Evolutionary conservation across 768 basidiomycete genomes (phyloP), one percentile per base, ranked within the genome.

Genomic region (Boletus rubroflammeus): DNA sequence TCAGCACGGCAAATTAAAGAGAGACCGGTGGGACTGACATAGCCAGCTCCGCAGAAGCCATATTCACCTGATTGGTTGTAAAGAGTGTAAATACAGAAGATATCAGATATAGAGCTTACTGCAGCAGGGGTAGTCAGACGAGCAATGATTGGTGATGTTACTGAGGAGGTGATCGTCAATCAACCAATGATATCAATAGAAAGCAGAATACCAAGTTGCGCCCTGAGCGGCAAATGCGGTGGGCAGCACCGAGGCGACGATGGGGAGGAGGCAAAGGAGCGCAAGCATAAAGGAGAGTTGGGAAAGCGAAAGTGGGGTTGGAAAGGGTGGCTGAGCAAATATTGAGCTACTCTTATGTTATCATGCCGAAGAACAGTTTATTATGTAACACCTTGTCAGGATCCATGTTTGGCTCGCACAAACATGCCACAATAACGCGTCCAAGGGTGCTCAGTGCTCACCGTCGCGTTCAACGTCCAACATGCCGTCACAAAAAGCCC

Each of bases 1-100:
- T 65, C 50, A 66, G 60, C 49, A 48, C 1, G 47, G 47, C 1
- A 41, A 31, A 13, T 3, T 9, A n/a, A 43, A 26, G 40, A 13
- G 13, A 34, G 7, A 39, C 1, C 5, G 15, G 41, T 38, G 6
- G 49, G 23, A 64, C 75, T 51, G 42, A 79, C 77, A 44, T 65
- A 62, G 41, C 74, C 74, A 34, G 63, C 63, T 17, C 81, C 81
- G 59, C 81, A 83, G 62, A 76, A 83, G 9, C 82, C 81, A 53
- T 77, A 83, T 63, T 79, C 75, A 55, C 81, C 79, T 78, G 42
- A 34, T 14, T 36, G 31, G 3, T 36, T 45, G 48, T 42, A 34
- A 32, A 47, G 46, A 60, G 26, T 9, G 7, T 17, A 35, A 10
- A 23, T 32, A 25, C n/a, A n/a, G n/a, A 56, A 19, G 17, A 51